A percentile compares a stretch with the other conserved stretches of the same genome.
phyloP scores from a whole-genome alignment of 345 rosid species.

The Sonneratia alba region DNA sequence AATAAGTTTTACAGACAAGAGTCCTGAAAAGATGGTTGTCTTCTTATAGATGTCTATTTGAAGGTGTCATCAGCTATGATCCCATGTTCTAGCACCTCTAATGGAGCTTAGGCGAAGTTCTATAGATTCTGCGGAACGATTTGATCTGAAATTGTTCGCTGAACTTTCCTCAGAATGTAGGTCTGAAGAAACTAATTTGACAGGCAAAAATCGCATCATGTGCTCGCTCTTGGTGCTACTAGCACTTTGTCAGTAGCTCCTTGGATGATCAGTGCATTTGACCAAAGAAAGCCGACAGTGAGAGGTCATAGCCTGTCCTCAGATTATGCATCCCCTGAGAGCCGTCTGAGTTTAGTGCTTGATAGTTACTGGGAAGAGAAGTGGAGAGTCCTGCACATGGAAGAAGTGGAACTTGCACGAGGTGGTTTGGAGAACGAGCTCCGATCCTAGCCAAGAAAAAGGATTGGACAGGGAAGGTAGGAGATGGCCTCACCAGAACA shows the following conservation, averaged over 20 bases:
- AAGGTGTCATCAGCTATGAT: no score
- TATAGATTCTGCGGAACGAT: conserved; percentile 1
- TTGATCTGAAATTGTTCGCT: conserved; percentile 77
- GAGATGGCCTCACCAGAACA: conserved; percentile 44
- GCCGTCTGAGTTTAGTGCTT: conserved; percentile 47
- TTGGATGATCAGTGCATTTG: conserved; percentile 21
- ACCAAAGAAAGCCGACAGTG: conserved; percentile 24
- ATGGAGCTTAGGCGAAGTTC: no score
- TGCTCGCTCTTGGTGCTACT: conserved; percentile 38
- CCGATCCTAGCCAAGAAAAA: conserved; percentile 27
- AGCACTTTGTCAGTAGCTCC: conserved; percentile 23
- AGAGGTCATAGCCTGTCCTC: conserved; percentile 46
- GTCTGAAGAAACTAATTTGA: conserved; percentile 46
- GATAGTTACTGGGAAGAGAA: conserved; percentile 93
- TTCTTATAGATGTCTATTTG: no score
- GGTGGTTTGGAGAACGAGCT: conserved; percentile 27
- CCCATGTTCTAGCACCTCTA: no score
- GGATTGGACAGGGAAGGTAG: conserved; percentile 68
- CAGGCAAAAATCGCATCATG: conserved; percentile 68
- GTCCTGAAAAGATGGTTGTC: no score
- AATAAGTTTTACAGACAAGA: no score
- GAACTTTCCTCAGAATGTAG: conserved; percentile 65
- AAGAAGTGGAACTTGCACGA: conserved; percentile 38
- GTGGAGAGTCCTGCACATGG: conserved; percentile 69
- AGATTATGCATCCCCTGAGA: conserved; percentile 47